A percentile compares a stretch with the other conserved stretches of the same genome.
Conservation (phyloP, 768 basidiomycete species). For the Gymnopilus junonius region DNA sequence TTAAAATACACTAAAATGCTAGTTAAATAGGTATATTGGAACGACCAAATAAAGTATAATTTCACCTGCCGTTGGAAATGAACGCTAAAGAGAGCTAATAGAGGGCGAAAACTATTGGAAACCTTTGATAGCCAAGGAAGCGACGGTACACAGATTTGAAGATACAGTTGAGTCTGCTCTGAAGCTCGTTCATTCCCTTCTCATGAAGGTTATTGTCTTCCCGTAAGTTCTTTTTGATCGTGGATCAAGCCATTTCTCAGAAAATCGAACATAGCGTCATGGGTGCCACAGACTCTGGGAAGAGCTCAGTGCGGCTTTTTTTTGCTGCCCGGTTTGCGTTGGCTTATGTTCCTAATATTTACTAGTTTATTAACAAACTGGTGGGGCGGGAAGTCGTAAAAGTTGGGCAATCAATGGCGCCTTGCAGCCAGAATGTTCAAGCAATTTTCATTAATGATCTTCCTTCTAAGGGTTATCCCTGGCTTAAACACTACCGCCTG, state of each 20-base stretch:
- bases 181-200: no score
- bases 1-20: no score
- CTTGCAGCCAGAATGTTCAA: not conserved
- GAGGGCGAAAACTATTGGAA: no score
- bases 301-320: slow-evolving; percentile 23
- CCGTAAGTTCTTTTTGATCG: not conserved
- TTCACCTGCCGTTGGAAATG: no score
- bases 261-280: not conserved
- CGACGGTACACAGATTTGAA: no score
- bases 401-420: not conserved
- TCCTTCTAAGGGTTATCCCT: not conserved
- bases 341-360: not conserved
- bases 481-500: not conserved
- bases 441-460: not conserved
- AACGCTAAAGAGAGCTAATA: no score
- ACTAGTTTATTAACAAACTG: slow-evolving; percentile 1
- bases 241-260: not conserved
- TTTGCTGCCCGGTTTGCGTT: not conserved
- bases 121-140: no score
- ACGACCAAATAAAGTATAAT: no score
- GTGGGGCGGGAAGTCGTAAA: not conserved
- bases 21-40: no score
- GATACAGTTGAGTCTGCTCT: no score
- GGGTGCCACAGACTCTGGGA: slow-evolving; percentile 21
- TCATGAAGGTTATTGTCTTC: not conserved